Base-by-base conservation (phyloP, 1,284 basidiomycete species). In the Entoloma clypeatum region DNA sequence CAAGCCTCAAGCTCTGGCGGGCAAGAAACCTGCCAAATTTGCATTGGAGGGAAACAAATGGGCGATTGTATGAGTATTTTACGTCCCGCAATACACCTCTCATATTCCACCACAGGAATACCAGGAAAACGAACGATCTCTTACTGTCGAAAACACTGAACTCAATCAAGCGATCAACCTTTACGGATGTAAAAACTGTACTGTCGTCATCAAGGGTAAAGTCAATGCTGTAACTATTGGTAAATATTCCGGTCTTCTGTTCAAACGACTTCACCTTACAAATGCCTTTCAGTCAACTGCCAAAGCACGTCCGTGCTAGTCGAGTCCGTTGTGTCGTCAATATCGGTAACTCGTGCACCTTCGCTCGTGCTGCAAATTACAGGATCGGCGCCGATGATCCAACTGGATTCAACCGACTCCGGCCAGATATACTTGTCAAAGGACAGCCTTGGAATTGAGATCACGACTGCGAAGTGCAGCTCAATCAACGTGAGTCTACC, bases 391-490 rank as follows among this genome's bases (percentile, higher is more conserved):
- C 95, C 95, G 2, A 99, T 92, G 43, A 81, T 99, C 49, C 86
- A 95, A 58, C 68, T 99, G 26, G 96, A 99, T 65, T 86, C 86
- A 21, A 95, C 91, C 26, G 96, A 99, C 64, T 90, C 89, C 11
- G 96, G 95, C 7, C 91, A 94, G 62, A 81, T 99, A 50, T 99
- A 92, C 67, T 77, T 99, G 23, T 93, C 91, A 31, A 87, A 87
- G 61, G 78, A 77, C 22, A 87, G 86, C 52, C 71, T 96, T 41
- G 71, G 57, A 26, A 75, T 81, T 2, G 95, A 98, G 67, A 91
- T 99, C 56, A 87, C 93, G 34, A 95, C 94, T 1, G 85, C 92
- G 44, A 98, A 99, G 69, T 96, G 92, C 63, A 93, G 89, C 58
- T 78, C 85, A 22, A 87, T 99, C 65, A 99, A 99, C 65, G 76